Evolutionary conservation across 2,329 filamentous ascomycete genomes (phyloP).

Genomic region (Pyrenophora teres): DNA sequence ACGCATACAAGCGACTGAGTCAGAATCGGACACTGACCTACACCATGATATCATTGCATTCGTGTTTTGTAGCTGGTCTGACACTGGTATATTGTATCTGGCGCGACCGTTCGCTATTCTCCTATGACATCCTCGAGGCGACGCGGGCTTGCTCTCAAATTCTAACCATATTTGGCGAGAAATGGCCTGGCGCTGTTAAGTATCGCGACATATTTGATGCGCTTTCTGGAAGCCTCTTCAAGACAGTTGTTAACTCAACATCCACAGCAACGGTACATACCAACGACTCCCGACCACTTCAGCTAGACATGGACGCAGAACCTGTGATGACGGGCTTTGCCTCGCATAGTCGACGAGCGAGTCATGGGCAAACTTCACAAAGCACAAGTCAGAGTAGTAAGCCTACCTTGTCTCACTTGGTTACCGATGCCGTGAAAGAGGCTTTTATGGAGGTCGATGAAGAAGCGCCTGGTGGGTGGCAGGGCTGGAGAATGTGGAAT

Average conservation of each 20-base stretch:
- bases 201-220: conserved; percentile 37
- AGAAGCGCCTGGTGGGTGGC: conserved; percentile 34
- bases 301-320: conserved; percentile 9
- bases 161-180: conserved; percentile 34
- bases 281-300: conserved; percentile 4
- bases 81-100: conserved; percentile 37
- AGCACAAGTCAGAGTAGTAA: background rate
- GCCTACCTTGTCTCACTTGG: conserved; percentile 15
- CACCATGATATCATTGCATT: conserved; percentile 35
- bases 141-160: conserved; percentile 32
- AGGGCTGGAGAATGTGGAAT: conserved; percentile 36
- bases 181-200: conserved; percentile 35
- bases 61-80: conserved; percentile 33
- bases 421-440: conserved; percentile 34
- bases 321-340: background rate
- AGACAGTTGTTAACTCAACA: conserved; percentile 4
- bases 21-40: conserved; percentile 33
- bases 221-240: conserved; percentile 27
- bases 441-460: conserved; percentile 38
- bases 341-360: background rate
- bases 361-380: background rate
- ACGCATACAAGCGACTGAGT: conserved; percentile 30
- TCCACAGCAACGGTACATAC: background rate
- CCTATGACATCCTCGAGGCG: conserved; percentile 33
- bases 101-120: conserved; percentile 30